Base-by-base conservation (phyloP, 73 alveolate genomes). In the Paramecium octaurelia region DNA sequence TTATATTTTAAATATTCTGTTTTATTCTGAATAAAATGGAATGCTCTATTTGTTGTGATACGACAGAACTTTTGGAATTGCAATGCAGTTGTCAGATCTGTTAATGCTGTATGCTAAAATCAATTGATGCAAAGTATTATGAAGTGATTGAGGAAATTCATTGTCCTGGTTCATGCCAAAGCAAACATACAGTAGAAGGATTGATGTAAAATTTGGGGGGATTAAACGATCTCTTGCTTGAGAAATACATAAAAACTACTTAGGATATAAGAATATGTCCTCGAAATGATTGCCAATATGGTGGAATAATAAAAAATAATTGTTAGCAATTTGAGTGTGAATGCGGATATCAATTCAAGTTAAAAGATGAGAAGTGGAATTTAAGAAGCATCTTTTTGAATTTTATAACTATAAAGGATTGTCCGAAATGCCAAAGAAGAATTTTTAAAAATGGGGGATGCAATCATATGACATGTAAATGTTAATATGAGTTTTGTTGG, bases 401-500 rank as follows among this genome's bases (percentile, higher is more conserved):
- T 80, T 35, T 80, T 24, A 21, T 80, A 0, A 27, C 75, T 1
- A 9, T 48, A 2, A 80, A 64, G 23, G 91, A 80, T 21, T 91
- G 94, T 73, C 95, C 95, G 6, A 91, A 69, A 23, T 91, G 94
- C 57, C 9, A 48, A 24, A 34, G 93, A 36, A 57, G 57, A 86
- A 77, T 91, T 35, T 70, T 86, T 44, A 91, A 91, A 57, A 91
- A 80, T 91, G 86, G 77, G 1, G 94, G 94, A 18, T 91, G 95
- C 8, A 57, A 57, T 84, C 94, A 91, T 91, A 91, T 91, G 95
- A 91, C 93, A 5, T 91, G 95, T 83, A 88, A 70, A 38, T 91
- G 95, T 91, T 29, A 9, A 16, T 91, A 91, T 73, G 87, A 91
- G 12, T 91, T 70, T 42, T 86, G 95, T 73, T 91, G 86, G 59